Evolutionary conservation across 164 flowering plant genomes (phyloP), one percentile per base, ranked within the genome.

Genomic region (Vitis labrusca): DNA sequence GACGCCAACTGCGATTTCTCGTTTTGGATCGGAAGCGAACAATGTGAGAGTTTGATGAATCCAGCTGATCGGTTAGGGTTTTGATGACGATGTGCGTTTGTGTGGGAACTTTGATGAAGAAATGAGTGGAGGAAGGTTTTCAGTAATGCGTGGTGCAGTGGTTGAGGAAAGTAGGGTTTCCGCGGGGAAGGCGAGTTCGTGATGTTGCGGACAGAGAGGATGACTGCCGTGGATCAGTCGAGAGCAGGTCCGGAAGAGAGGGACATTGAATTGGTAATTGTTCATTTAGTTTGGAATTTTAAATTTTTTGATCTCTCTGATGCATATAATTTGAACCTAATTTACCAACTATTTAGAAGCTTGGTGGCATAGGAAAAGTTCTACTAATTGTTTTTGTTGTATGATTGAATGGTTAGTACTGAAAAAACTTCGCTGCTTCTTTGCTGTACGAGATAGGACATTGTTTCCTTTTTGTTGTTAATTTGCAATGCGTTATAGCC

Each of bases 231-330:
- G 57, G 71, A 85, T 73, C 80, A 69, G 71, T 74, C 72, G 7
- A 72, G 86, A 57, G 74, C 80, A 53, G 86, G 80, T 12, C 75
- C 80, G 8, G 82, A 76, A 3, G 92, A 88, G 61, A 82, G 92
- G 66, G 92, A 88, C 81, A 77, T 86, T 59, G 92, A 88, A 65
- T 86, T 86, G 88, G 92, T 86, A 76, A 70, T 10, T 17, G 51
- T 32, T 3, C 59, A 53, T 29, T n/a, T n/a, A 12, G 29, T 47
- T 16, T 44, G 2, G 44, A 13, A 10, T 12, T 63, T 50, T 51
- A 3, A 47, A 55, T 55, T n/a, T 62, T 17, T 52, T 69, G 17
- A 48, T 10, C 37, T 44, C 37, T 27, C 19, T 61, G 5, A 11
- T 61, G 50, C 50, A 44, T 10, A 12, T 44, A 2, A 2, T 19